Conservation (phyloP, 768 basidiomycete species). For the Daedalea quercina region DNA sequence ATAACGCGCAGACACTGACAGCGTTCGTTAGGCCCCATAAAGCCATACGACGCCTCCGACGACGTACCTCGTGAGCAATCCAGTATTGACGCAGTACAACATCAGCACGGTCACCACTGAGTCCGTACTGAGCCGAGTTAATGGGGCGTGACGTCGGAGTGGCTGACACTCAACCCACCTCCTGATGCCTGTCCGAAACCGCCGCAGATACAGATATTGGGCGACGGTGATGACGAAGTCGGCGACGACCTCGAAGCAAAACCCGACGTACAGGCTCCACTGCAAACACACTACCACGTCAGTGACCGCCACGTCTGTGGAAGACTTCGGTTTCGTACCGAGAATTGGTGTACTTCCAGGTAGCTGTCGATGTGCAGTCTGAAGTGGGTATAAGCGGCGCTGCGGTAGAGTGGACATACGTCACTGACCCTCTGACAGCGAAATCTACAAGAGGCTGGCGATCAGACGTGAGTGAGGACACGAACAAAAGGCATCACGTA, state of each 20-base stretch:
- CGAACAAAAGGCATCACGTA: not conserved
- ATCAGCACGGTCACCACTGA: constrained; percentile 9
- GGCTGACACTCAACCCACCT: constrained; percentile 1
- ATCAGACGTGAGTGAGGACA: not conserved
- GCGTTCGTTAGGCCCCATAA: not conserved
- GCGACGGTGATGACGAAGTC: constrained; percentile 10
- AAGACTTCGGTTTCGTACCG: constrained; percentile 3
- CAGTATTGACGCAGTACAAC: constrained; percentile 15
- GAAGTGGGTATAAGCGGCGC: no score
- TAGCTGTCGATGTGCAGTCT: constrained; percentile 6
- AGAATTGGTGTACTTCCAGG: constrained; percentile 4
- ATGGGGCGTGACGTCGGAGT: not conserved
- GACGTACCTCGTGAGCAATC: constrained; percentile 13
- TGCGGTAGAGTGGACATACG: not conserved
- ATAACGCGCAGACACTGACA: constrained; percentile 6
- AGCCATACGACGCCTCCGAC: not conserved
- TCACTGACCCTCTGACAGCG: constrained; percentile 5
- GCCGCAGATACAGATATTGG: constrained; percentile 8
- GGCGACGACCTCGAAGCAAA: constrained; percentile 8
- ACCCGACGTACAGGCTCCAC: constrained; percentile 16
- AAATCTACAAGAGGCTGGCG: constrained; percentile 2
- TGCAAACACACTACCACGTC: not conserved
- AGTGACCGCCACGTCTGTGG: not conserved
- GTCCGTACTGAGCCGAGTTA: constrained; percentile 8
- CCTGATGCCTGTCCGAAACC: constrained; percentile 9